Evolutionary conservation across 306 rosid species (phyloP).

Genomic region (Urtica urens): DNA sequence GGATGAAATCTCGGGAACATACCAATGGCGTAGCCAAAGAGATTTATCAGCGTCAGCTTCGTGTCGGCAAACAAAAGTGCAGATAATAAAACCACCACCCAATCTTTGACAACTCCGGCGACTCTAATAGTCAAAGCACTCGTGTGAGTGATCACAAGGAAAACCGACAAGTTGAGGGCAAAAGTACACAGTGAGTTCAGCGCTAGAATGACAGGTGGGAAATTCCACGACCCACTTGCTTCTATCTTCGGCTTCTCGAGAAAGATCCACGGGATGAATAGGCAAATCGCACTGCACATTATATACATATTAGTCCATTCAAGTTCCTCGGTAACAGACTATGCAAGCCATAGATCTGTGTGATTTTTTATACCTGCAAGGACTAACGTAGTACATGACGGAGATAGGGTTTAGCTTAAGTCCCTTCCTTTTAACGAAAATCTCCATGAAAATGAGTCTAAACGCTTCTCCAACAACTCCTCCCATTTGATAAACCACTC

Average conservation of each 20-base stretch:
- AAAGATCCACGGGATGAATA: slow-evolving; percentile 89
- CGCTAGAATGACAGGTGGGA: slow-evolving; percentile 59
- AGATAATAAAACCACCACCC: slow-evolving; percentile 92
- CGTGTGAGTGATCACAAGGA: slow-evolving; percentile 92
- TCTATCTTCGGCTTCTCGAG: slow-evolving; percentile 87
- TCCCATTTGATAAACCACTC: slow-evolving; percentile 98
- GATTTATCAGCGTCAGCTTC: slow-evolving; percentile 78
- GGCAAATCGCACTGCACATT: slow-evolving; percentile 80
- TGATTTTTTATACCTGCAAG: slow-evolving; percentile 65
- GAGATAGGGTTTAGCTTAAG: slow-evolving; percentile 88
- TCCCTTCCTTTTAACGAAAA: slow-evolving; percentile 90
- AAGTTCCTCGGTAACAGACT: not conserved
- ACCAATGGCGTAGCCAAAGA: slow-evolving; percentile 91
- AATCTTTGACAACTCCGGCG: slow-evolving; percentile 97
- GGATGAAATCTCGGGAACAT: slow-evolving; percentile 23
- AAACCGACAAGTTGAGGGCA: slow-evolving; percentile 94
- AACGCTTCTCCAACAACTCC: slow-evolving; percentile 99
- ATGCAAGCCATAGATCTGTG: not conserved
- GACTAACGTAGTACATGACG: slow-evolving; percentile 95
- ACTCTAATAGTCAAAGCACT: slow-evolving; percentile 99
- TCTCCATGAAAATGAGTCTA: slow-evolving; percentile 97
- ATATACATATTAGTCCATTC: no score
- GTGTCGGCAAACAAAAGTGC: slow-evolving; percentile 93
- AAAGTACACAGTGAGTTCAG: slow-evolving; percentile 94
- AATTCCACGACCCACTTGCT: slow-evolving; percentile 68